These are phyloP conservation scores for Rhamnella rubrinervis DNA, from an alignment of 331 rosid genomes.

Conservation along the genomic window DNA sequence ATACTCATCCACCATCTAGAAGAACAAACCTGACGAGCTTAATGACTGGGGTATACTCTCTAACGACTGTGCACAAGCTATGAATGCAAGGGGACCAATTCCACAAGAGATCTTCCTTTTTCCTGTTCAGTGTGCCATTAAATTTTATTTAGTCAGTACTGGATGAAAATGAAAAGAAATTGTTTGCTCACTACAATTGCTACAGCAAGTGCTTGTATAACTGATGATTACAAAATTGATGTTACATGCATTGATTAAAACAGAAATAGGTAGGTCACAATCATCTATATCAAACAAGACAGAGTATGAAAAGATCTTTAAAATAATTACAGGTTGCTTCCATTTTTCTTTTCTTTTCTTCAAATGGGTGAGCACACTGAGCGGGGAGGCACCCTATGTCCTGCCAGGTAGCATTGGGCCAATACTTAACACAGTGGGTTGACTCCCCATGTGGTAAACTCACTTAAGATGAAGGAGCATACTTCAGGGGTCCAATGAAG, in stretches of 20 bases:
- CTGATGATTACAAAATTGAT: neutral
- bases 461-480: too few relatives aligned
- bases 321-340: too few relatives aligned
- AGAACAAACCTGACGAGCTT: conserved; percentile 84
- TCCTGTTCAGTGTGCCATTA: conserved; percentile 49
- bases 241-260: too few relatives aligned
- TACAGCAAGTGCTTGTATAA: neutral
- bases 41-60: conserved; percentile 77
- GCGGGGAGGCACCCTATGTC: too few relatives aligned
- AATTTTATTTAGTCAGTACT: conserved; percentile 10
- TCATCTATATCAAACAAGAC: neutral
- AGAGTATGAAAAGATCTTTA: neutral
- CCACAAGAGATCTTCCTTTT: conserved; percentile 75
- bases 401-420: too few relatives aligned
- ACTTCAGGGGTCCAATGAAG: too few relatives aligned
- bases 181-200: neutral
- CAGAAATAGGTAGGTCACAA: too few relatives aligned
- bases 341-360: too few relatives aligned
- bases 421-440: too few relatives aligned
- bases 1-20: conserved; percentile 15
- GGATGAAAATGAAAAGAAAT: conserved; percentile 4
- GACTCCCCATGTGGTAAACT: too few relatives aligned
- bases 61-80: conserved; percentile 69
- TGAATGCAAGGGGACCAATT: conserved; percentile 79
- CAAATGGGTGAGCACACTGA: too few relatives aligned